Evolutionary conservation across 225 moss, liverwort and hornwort genomes (phyloP).

Genomic region (Physcomitrellopsis africana): DNA sequence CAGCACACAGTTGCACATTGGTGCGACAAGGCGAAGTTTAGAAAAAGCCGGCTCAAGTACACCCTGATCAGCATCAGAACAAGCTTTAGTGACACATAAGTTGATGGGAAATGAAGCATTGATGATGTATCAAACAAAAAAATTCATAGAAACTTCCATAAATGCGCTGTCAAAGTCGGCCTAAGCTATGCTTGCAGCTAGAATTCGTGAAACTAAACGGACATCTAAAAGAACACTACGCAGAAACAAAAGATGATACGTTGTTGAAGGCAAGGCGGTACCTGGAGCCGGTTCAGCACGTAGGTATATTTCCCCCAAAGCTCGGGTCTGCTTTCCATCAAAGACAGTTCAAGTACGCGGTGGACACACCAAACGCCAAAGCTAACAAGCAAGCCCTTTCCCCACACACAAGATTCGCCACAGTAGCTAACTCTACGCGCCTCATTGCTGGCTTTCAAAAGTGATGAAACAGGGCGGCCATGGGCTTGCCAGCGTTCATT

Average conservation of each 20-base stretch:
- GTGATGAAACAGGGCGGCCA: slow-evolving; percentile 41
- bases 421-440: slow-evolving; percentile 47
- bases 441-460: slow-evolving; percentile 41
- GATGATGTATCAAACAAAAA: not conserved
- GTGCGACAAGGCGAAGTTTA: slow-evolving; percentile 61
- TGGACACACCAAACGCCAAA: slow-evolving; percentile 96
- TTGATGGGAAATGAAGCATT: not conserved
- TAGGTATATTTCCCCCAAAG: slow-evolving; percentile 96
- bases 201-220: not conserved
- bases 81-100: not conserved
- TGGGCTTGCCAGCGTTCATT: slow-evolving; percentile 46
- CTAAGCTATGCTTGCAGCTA: not conserved
- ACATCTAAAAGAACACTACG: not conserved
- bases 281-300: slow-evolving; percentile 92
- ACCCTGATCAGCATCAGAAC: slow-evolving; percentile 53
- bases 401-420: slow-evolving; percentile 77
- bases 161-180: too few species aligned
- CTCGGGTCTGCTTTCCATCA: slow-evolving; percentile 95
- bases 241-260: not conserved
- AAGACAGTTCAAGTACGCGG: slow-evolving; percentile 78
- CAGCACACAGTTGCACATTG: slow-evolving; percentile 66
- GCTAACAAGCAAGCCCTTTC: slow-evolving; percentile 69
- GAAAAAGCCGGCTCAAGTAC: slow-evolving; percentile 88
- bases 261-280: slow-evolving; percentile 22
- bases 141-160: not conserved